Conservation (phyloP, 2,329 filamentous ascomycete genomes). For the Claviceps sp. region DNA sequence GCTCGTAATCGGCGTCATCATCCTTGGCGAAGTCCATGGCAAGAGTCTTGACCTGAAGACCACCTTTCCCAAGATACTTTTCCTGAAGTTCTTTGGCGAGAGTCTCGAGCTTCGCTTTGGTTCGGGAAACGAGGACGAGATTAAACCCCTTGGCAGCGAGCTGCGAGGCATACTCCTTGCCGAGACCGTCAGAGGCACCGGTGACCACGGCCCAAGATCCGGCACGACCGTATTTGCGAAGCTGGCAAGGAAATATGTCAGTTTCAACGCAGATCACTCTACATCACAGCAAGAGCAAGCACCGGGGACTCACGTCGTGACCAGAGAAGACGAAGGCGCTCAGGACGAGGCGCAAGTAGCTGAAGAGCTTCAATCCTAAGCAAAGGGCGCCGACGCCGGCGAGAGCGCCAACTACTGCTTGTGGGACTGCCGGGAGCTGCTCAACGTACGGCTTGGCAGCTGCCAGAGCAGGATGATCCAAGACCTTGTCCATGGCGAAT, state of each 20-base stretch:
- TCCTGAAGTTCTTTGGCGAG: constrained; percentile 63
- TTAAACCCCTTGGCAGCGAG: constrained; percentile 90
- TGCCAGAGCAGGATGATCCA: constrained; percentile 5
- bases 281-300: background rate
- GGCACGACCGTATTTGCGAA: constrained; percentile 79
- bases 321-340: constrained; percentile 57
- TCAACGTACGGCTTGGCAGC: constrained; percentile 10
- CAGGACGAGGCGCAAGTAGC: constrained; percentile 47
- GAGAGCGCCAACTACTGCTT: constrained; percentile 31
- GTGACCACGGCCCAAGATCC: constrained; percentile 93
- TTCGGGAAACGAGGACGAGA: constrained; percentile 86
- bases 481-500: constrained; percentile 15
- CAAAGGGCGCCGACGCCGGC: constrained; percentile 46
- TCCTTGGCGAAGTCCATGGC: constrained; percentile 88
- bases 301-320: constrained; percentile 37
- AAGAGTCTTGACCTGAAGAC: constrained; percentile 60
- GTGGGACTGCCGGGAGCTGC: constrained; percentile 23
- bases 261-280: background rate
- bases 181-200: constrained; percentile 89
- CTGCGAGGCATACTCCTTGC: constrained; percentile 89
- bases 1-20: constrained; percentile 65
- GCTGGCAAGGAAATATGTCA: constrained; percentile 32
- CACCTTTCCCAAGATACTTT: constrained; percentile 45
- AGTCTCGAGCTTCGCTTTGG: constrained; percentile 74
- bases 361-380: constrained; percentile 41